phyloP scores from a whole-genome alignment of 371 early-diverging fungal genomes.

The Paraphysoderma sedebokerense region DNA sequence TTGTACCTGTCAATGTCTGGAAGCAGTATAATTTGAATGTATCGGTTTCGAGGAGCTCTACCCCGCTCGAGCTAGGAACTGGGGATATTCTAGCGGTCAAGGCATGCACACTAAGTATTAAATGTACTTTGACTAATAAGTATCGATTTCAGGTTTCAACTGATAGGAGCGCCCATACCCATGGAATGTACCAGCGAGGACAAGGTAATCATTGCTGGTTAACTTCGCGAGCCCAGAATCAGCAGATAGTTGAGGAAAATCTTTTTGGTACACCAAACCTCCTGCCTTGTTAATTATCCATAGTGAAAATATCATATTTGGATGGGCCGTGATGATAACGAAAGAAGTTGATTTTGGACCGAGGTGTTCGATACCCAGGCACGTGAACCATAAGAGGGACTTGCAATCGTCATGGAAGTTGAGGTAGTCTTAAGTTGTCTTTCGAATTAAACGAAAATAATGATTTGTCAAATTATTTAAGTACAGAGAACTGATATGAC shows the following conservation, averaged over 20 bases:
- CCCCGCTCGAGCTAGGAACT: conserved; percentile 52
- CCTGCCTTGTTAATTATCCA: conserved; percentile 95
- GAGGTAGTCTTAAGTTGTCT: no score
- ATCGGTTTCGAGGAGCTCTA: conserved; percentile 81
- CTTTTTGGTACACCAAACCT: conserved; percentile 82
- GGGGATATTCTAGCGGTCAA: conserved; percentile 88
- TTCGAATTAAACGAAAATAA: no score
- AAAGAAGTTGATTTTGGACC: no score
- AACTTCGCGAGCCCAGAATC: conserved; percentile 58
- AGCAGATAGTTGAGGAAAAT: conserved; percentile 26
- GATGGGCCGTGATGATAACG: no score
- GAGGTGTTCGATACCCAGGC: no score
- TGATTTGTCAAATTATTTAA: no score
- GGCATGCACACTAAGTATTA: conserved; percentile 66
- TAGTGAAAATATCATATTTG: conserved; percentile 79
- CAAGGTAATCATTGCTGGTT: conserved; percentile 85
- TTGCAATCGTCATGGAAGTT: no score
- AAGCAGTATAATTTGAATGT: conserved; percentile 77
- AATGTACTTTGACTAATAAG: background rate
- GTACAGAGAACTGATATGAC: no score
- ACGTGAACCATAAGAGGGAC: no score
- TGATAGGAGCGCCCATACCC: conserved; percentile 42
- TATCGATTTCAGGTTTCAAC: background rate
- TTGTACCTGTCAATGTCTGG: conserved; percentile 78
- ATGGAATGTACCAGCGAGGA: conserved; percentile 92